A percentile compares a stretch with the other conserved stretches of the same genome.
Conservation (phyloP, 2,329 filamentous ascomycete species). For the Aureobasidium leucospermi region DNA sequence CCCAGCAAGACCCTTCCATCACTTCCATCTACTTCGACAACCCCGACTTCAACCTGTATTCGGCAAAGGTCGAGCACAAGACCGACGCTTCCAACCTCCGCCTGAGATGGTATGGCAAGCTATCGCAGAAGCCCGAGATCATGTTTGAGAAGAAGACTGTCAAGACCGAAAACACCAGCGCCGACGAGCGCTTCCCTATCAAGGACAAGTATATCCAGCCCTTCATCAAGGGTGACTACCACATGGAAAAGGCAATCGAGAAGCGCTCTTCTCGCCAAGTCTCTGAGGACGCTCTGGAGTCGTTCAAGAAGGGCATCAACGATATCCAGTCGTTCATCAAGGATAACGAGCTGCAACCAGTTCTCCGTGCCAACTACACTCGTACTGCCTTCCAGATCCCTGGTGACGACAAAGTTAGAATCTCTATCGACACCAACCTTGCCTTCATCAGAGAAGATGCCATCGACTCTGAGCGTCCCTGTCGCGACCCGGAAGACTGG, state of each 20-base stretch:
- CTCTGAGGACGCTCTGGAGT: slow-evolving; percentile 57
- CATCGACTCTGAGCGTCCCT: slow-evolving; percentile 75
- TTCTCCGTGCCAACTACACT: slow-evolving; percentile 85
- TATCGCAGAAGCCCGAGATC: slow-evolving; percentile 71
- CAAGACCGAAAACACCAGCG: slow-evolving; percentile 65
- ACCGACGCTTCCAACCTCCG: slow-evolving; percentile 74
- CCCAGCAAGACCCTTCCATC: slow-evolving; percentile 74
- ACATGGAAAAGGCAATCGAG: slow-evolving; percentile 81
- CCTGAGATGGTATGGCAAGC: slow-evolving; percentile 83
- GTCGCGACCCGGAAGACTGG: slow-evolving; percentile 82
- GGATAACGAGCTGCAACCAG: slow-evolving; percentile 69
- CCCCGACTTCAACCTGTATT: slow-evolving; percentile 76
- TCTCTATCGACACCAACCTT: slow-evolving; percentile 87
- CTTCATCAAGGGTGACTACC: slow-evolving; percentile 80
- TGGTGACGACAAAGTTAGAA: slow-evolving; percentile 78
- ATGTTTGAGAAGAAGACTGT: slow-evolving; percentile 85
- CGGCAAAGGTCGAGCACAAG: slow-evolving; percentile 70
- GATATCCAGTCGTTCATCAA: slow-evolving; percentile 75
- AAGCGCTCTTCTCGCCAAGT: slow-evolving; percentile 75
- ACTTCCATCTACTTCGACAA: slow-evolving; percentile 97
- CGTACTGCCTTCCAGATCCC: slow-evolving; percentile 96
- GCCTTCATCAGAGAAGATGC: slow-evolving; percentile 73
- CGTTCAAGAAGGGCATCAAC: slow-evolving; percentile 63
- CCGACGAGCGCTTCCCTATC: slow-evolving; percentile 72
- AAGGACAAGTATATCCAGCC: slow-evolving; percentile 91